Percentiles rank a stretch among this genome's conserved stretches.
phyloP scores from a whole-genome alignment of 2,329 filamentous ascomycete genomes.

The Colletotrichum siamense region DNA sequence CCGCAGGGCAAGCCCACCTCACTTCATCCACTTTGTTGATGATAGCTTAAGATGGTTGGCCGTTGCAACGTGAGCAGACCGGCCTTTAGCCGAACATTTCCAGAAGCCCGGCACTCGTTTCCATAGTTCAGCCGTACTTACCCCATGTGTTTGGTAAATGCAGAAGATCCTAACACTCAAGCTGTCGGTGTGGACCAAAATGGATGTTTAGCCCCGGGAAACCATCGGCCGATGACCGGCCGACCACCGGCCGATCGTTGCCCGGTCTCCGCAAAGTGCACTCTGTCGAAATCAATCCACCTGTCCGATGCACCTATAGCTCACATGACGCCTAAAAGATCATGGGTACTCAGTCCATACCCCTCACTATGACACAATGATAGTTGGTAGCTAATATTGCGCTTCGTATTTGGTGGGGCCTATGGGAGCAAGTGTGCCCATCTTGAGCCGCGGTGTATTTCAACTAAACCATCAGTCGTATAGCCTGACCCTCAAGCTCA shows the following conservation, averaged over 20 bases:
- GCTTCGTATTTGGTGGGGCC: neutral
- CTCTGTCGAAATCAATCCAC: neutral
- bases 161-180: neutral
- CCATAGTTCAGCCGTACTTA: neutral
- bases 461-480: neutral
- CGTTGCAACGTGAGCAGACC: neutral
- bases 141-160: neutral
- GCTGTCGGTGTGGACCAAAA: neutral
- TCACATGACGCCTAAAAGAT: neutral
- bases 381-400: neutral
- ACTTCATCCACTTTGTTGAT: neutral
- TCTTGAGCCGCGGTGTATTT: neutral
- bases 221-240: neutral
- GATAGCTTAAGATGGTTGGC: neutral
- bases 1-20: neutral
- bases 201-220: neutral
- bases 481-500: neutral
- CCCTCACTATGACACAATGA: neutral
- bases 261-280: neutral
- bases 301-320: neutral
- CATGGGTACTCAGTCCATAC: neutral
- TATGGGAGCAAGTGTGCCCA: neutral
- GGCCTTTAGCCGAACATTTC: neutral
- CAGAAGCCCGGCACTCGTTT: neutral
- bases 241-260: neutral